Base-by-base conservation (phyloP, 75 land plant species). In the Ceratopteris richardii region DNA sequence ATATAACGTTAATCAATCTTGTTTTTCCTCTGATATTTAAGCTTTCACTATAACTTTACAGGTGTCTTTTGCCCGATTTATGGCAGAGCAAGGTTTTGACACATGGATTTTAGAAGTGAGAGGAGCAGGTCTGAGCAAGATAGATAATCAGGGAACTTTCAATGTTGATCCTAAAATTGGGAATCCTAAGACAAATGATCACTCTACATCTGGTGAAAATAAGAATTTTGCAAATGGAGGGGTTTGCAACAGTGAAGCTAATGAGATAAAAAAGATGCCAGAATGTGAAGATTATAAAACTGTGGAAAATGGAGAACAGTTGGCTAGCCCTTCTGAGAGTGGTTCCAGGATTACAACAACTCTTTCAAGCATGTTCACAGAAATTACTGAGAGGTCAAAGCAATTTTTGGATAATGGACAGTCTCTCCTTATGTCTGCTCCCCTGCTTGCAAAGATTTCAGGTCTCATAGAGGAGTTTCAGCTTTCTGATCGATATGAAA, bases 81-180 rank as follows among this genome's bases (percentile, higher is more conserved):
- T 94, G 80, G 64, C 90, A 33, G 66, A 57, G 29, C 76, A 84
- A 71, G 98, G 98, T 54, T 94, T 90, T 69, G 98, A 94, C 62
- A 86, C 96, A 56, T 94, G 98, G 98, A 83, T 94, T 69, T 61
- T 94, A 39, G 98, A 94, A 77, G 66, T 89, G 14, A 73, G 98
- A 60, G 98, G 95, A 54, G 98, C 98, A 46, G 98, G 98, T 7
- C 67, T 94, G 60, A 94, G 98, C 61, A 76, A 62, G 48, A 69
- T 68, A 39, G 76, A 63, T 37, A 67, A 46, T 25, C 83, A 80
- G 28, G n/a, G n/a, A n/a, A n/a, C n/a, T n/a, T n/a, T n/a, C n/a
- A n/a, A n/a, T n/a, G n/a, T n/a, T n/a, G n/a, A n/a, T n/a, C n/a
- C n/a, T n/a, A n/a, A n/a, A n/a, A n/a, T n/a, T n/a, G n/a, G n/a